Evolutionary conservation across 1,139 yeast species (phyloP).

Genomic region (Suhomyces wounanorum): DNA sequence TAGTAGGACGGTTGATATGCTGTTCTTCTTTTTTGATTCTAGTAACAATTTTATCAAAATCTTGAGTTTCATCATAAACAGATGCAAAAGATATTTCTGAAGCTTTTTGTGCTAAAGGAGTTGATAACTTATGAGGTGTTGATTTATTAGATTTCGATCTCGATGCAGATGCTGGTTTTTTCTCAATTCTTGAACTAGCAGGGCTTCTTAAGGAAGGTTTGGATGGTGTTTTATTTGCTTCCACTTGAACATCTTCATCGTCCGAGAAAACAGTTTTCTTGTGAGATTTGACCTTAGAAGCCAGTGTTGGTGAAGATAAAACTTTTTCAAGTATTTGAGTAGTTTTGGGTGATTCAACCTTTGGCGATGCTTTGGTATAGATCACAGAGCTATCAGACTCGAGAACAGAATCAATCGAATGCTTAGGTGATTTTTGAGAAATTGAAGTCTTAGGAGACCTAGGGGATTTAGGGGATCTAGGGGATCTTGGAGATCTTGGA

Average conservation of each 20-base stretch:
- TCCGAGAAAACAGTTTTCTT: conserved; percentile 11
- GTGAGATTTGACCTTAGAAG: conserved; percentile 2
- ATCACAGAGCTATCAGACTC: neutral
- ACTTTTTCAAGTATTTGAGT: neutral
- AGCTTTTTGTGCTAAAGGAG: neutral
- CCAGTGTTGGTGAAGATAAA: conserved; percentile 11
- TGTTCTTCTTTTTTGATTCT: conserved; percentile 18
- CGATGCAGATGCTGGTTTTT: conserved; percentile 3
- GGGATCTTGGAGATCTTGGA: neutral
- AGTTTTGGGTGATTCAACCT: neutral
- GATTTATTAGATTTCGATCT: conserved; percentile 3
- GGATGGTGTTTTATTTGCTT: neutral
- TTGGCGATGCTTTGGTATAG: conserved; percentile 2
- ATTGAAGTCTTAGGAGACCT: neutral
- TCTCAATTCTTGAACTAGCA: conserved; percentile 3
- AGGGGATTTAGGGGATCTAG: neutral
- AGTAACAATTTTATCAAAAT: conserved; percentile 26
- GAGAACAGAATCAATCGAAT: neutral
- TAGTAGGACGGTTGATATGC: conserved; percentile 7
- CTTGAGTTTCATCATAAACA: conserved; percentile 26
- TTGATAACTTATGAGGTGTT: conserved; percentile 2
- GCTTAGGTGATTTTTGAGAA: neutral
- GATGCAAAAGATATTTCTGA: conserved; percentile 16
- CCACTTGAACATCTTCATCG: conserved; percentile 9
- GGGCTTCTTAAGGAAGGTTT: neutral